Percentiles rank a stretch among this genome's conserved stretches.
Evolutionary conservation across 768 basidiomycete genomes (phyloP).

Genomic region (Suillus decipiens): DNA sequence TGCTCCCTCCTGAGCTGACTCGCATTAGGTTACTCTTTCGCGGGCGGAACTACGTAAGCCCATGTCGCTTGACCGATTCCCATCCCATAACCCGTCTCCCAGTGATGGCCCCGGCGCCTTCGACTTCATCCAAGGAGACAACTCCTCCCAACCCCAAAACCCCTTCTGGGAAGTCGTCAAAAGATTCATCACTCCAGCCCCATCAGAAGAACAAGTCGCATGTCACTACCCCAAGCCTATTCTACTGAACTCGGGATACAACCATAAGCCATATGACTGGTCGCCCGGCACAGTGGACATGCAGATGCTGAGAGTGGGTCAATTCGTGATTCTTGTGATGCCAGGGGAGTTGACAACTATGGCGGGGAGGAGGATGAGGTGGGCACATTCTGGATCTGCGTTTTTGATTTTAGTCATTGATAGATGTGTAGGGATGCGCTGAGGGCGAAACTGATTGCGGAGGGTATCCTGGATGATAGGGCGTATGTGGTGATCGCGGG

Average conservation of each 20-base stretch:
- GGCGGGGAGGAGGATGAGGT: conserved; percentile 78
- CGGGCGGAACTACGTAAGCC: conserved; percentile 79
- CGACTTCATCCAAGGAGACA: conserved; percentile 76
- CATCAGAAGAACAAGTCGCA: conserved; percentile 58
- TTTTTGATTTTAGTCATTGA: neutral
- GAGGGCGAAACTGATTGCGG: conserved; percentile 61
- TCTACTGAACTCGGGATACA: conserved; percentile 75
- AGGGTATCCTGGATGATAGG: conserved; percentile 61
- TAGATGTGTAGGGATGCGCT: conserved; percentile 56
- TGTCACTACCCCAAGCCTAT: conserved; percentile 83
- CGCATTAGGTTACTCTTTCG: conserved; percentile 67
- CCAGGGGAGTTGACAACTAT: conserved; percentile 84
- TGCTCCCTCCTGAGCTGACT: conserved; percentile 11
- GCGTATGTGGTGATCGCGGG: conserved; percentile 79
- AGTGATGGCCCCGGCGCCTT: conserved; percentile 83
- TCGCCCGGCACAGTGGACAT: conserved; percentile 71
- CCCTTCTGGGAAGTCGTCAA: conserved; percentile 84
- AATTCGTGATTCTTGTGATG: conserved; percentile 73
- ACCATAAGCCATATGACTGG: conserved; percentile 72
- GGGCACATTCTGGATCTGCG: conserved; percentile 20
- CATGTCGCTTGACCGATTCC: neutral
- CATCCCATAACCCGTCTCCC: conserved; percentile 6
- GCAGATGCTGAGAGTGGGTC: conserved; percentile 77
- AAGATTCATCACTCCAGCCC: conserved; percentile 65
- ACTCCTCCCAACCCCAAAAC: conserved; percentile 64